Conservation (phyloP, 2,329 filamentous ascomycete species). For the Aplosporella prunicola region DNA sequence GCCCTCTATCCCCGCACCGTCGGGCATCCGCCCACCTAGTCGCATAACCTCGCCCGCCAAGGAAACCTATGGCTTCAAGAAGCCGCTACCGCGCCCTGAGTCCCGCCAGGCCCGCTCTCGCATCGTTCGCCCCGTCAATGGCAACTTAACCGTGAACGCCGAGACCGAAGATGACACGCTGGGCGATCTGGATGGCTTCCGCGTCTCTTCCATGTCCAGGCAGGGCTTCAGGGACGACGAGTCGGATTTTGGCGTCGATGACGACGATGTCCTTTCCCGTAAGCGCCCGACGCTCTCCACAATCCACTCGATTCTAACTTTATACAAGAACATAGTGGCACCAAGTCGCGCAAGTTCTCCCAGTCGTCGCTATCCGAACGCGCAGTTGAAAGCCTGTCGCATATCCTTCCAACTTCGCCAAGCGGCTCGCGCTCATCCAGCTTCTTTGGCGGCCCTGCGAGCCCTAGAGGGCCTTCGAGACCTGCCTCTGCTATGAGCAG, state of each 20-base stretch:
- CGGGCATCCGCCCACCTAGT: conserved; percentile 1
- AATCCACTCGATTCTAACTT: conserved; percentile 12
- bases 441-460: conserved; percentile 58
- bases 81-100: conserved; percentile 26
- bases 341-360: conserved; percentile 26
- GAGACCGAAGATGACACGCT: conserved; percentile 18
- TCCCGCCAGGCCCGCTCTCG: conserved; percentile 22
- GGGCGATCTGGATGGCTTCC: conserved; percentile 34
- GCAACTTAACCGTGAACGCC: conserved; percentile 5
- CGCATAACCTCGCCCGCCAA: conserved; percentile 10
- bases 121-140: conserved; percentile 14
- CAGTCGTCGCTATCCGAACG: conserved; percentile 64
- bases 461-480: conserved; percentile 52
- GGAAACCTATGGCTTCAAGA: conserved; percentile 27
- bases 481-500: conserved; percentile 46
- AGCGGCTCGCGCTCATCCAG: conserved; percentile 47
- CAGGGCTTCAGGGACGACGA: conserved; percentile 24
- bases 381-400: conserved; percentile 72
- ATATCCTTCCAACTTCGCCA: conserved; percentile 3
- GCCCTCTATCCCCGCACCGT: conserved; percentile 11
- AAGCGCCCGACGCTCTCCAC: conserved; percentile 11
- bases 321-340: conserved; percentile 12
- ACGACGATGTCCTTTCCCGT: conserved; percentile 4
- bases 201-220: conserved; percentile 28
- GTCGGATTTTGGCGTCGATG: conserved; percentile 4